These are phyloP conservation scores for Syncephalastrum racemosum DNA, from an alignment of 371 early-diverging fungal species.

Conservation along the genomic window DNA sequence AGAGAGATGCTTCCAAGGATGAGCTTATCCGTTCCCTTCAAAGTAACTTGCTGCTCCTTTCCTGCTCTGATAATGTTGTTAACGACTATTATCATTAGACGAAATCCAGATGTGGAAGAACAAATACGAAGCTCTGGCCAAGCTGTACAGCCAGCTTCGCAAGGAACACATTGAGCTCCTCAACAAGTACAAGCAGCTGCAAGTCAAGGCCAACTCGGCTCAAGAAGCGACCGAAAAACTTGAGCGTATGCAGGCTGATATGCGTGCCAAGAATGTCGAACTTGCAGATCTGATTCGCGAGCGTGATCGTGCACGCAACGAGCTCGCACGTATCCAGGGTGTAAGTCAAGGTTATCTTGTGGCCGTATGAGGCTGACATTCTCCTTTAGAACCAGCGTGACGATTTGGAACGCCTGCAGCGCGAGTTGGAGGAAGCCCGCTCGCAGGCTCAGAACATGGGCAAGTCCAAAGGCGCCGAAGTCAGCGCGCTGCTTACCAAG, in stretches of 20 bases:
- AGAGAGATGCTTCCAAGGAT: conserved; percentile 72
- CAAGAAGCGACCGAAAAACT: conserved; percentile 73
- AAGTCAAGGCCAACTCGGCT: conserved; percentile 80
- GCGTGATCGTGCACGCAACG: conserved; percentile 78
- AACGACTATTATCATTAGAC: conserved; percentile 39
- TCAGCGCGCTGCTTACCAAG: conserved; percentile 70
- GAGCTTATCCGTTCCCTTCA: conserved; percentile 76
- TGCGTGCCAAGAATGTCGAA: conserved; percentile 79
- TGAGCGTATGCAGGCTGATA: conserved; percentile 76
- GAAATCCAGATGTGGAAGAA: conserved; percentile 85
- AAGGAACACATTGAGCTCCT: conserved; percentile 95
- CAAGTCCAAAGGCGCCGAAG: conserved; percentile 77
- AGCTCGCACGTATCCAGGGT: conserved; percentile 62
- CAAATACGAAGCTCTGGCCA: conserved; percentile 91
- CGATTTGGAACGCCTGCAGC: conserved; percentile 76
- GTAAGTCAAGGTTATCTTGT: conserved; percentile 21
- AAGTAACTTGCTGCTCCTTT: conserved; percentile 41
- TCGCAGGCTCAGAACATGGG: conserved; percentile 77
- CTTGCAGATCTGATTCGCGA: conserved; percentile 83
- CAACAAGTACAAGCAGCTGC: conserved; percentile 80
- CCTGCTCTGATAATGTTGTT: background rate
- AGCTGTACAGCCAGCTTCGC: conserved; percentile 92
- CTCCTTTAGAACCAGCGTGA: conserved; percentile 63
- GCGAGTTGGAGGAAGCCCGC: conserved; percentile 77
- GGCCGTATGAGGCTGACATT: background rate